Percentiles rank a stretch among this genome's conserved stretches.
Conservation (phyloP, 1,284 basidiomycete genomes). For the Naganishia sp. region DNA sequence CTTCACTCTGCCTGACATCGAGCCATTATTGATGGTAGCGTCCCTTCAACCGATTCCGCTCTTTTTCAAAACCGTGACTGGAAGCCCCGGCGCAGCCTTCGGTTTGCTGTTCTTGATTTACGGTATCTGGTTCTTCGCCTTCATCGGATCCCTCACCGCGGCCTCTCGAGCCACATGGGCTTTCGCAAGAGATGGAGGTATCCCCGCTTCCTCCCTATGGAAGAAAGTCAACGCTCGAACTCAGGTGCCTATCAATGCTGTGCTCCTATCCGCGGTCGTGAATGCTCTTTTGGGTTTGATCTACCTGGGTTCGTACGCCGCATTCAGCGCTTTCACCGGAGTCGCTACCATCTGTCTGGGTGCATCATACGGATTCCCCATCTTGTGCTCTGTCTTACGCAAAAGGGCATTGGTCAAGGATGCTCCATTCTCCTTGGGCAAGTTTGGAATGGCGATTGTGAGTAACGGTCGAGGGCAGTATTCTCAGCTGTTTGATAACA, state of each 20-base stretch:
- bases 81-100: constrained; percentile 53
- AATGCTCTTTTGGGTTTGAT: constrained; percentile 54
- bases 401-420: constrained; percentile 46
- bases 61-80: constrained; percentile 55
- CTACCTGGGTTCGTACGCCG: constrained; percentile 49
- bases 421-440: constrained; percentile 54
- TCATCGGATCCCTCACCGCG: constrained; percentile 56
- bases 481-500: not conserved
- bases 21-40: constrained; percentile 50
- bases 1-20: constrained; percentile 55
- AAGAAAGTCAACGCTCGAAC: constrained; percentile 50
- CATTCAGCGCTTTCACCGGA: constrained; percentile 48
- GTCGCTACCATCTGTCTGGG: constrained; percentile 51
- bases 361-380: constrained; percentile 53
- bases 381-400: constrained; percentile 51
- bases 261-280: constrained; percentile 54
- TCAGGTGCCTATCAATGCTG: constrained; percentile 53
- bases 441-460: constrained; percentile 49
- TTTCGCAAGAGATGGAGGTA: constrained; percentile 55
- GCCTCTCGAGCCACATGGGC: constrained; percentile 56
- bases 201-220: constrained; percentile 53
- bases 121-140: constrained; percentile 56
- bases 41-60: constrained; percentile 56
- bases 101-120: constrained; percentile 56
- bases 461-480: constrained; percentile 28